phyloP scores from a whole-genome alignment of 108 stramenopile genomes.

The Nitzschia putrida region DNA sequence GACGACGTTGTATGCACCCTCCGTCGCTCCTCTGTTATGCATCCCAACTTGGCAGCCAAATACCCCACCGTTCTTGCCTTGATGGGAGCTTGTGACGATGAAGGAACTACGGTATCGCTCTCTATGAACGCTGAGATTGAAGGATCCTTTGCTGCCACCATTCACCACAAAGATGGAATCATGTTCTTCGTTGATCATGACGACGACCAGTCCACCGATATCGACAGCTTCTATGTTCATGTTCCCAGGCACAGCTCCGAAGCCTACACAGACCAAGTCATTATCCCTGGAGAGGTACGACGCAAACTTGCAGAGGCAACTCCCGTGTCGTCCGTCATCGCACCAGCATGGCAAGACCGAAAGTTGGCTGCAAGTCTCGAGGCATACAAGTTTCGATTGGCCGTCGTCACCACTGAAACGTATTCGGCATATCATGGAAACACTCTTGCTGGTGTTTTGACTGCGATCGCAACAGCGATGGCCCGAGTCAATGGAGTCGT shows the following conservation, averaged over 20 bases:
- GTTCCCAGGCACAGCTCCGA: neutral
- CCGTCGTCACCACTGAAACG: neutral
- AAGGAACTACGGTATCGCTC: neutral
- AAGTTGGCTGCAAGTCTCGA: neutral
- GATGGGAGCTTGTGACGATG: conserved; percentile 1
- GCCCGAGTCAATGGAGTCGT: conserved; percentile 5
- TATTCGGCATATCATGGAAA: neutral
- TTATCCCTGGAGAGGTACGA: neutral
- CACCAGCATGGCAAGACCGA: neutral
- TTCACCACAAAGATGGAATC: neutral
- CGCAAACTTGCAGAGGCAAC: neutral
- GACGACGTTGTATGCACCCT: neutral
- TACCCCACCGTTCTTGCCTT: neutral
- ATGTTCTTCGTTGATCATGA: conserved; percentile 8
- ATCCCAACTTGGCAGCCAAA: conserved; percentile 1
- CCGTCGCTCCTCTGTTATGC: neutral
- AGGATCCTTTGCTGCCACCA: conserved; percentile 1
- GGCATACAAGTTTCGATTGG: conserved; percentile 3
- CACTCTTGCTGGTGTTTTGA: neutral
- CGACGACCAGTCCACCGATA: neutral
- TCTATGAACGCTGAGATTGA: neutral
- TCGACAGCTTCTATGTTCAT: neutral
- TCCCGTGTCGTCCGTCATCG: neutral
- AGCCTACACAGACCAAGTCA: neutral
- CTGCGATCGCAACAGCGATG: neutral